These are phyloP conservation scores for Eucalyptus regnans DNA, from an alignment of 345 rosid genomes.

Conservation along the genomic window DNA sequence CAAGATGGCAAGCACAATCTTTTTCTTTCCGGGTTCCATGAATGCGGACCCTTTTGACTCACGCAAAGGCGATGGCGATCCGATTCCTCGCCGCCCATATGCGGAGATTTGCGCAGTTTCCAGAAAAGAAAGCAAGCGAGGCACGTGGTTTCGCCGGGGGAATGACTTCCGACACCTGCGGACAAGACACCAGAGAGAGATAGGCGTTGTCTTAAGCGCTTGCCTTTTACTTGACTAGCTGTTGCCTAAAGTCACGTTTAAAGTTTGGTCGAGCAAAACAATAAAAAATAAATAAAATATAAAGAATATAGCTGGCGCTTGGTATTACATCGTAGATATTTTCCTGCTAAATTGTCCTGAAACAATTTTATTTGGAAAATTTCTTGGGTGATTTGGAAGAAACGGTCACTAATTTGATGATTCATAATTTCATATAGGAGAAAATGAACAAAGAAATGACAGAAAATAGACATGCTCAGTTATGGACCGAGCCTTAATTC, in stretches of 20 bases:
- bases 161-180: neutral
- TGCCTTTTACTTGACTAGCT: neutral
- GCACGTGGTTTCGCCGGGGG: neutral
- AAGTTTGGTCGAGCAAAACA: neutral
- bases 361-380: neutral
- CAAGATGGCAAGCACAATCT: neutral
- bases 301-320: neutral
- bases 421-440: neutral
- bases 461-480: neutral
- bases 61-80: neutral
- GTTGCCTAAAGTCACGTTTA: neutral
- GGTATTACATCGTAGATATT: neutral
- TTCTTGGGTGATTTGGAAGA: neutral
- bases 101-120: neutral
- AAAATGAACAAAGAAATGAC: neutral
- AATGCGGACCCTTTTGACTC: neutral
- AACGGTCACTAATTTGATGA: neutral
- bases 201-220: neutral
- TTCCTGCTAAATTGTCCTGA: neutral
- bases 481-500: neutral
- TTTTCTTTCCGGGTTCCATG: neutral
- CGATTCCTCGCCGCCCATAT: neutral
- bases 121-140: neutral
- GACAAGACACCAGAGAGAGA: neutral
- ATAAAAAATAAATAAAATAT: too few relatives aligned